Evolutionary conservation across 371 early-diverging fungal species (phyloP).

Genomic region (Mycotypha africana): DNA sequence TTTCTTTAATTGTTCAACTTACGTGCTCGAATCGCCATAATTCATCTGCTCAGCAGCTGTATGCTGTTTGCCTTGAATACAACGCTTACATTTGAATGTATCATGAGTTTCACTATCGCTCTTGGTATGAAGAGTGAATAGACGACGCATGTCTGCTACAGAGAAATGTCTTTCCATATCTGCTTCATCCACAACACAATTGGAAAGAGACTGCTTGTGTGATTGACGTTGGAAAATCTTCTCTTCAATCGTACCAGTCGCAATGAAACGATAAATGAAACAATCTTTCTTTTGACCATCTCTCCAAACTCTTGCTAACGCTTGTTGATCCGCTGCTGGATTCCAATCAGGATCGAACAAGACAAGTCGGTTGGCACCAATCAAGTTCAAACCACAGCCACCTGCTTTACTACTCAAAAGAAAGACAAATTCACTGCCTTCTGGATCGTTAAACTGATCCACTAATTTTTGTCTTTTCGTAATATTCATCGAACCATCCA

Average conservation of each 20-base stretch:
- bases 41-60: conserved; percentile 64
- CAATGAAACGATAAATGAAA: conserved; percentile 94
- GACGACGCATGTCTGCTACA: conserved; percentile 78
- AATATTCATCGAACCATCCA: conserved; percentile 93
- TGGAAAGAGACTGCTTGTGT: conserved; percentile 83
- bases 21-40: conserved; percentile 68
- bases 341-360: conserved; percentile 93
- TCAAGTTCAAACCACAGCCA: conserved; percentile 96
- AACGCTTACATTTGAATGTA: conserved; percentile 90
- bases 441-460: conserved; percentile 91
- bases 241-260: conserved; percentile 95
- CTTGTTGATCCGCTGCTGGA: conserved; percentile 79
- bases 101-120: conserved; percentile 93
- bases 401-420: conserved; percentile 96
- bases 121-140: conserved; percentile 75
- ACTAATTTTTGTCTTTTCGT: conserved; percentile 90
- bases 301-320: conserved; percentile 94
- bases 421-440: conserved; percentile 84
- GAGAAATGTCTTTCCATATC: conserved; percentile 93
- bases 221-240: conserved; percentile 96
- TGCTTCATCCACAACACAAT: conserved; percentile 93
- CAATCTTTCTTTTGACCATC: conserved; percentile 95
- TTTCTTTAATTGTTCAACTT: too few species aligned
- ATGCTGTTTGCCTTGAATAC: conserved; percentile 78
- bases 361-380: conserved; percentile 94